Conservation (phyloP, 805 yeast species). For the Lipomyces starkeyi region DNA sequence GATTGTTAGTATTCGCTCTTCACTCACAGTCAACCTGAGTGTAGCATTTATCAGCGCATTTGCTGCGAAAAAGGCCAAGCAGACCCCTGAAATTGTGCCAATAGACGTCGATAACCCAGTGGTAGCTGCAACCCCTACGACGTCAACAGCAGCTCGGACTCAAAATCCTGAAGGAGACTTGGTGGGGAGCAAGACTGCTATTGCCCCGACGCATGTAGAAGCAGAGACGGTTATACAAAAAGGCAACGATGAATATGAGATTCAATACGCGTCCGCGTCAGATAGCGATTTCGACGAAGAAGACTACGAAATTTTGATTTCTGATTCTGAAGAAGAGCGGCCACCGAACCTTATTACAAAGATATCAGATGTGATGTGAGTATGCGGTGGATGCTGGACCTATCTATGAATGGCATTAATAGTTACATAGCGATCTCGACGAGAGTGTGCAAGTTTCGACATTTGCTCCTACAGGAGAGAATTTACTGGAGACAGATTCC, state of each 20-base stretch:
- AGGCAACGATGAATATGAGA: constrained; percentile 10
- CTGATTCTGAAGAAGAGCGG: constrained; percentile 16
- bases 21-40: not conserved
- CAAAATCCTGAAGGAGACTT: not conserved
- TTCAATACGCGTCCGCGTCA: constrained; percentile 9
- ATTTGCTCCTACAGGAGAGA: constrained; percentile 13
- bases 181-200: not conserved
- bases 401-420: not conserved
- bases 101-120: not conserved
- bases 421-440: constrained; percentile 15
- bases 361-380: not conserved
- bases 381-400: not conserved
- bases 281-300: constrained; percentile 6
- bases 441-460: constrained; percentile 18
- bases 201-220: not conserved
- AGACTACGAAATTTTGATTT: constrained; percentile 8
- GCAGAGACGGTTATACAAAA: not conserved
- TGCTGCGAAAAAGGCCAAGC: constrained; percentile 11
- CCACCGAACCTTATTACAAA: constrained; percentile 1
- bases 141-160: not conserved
- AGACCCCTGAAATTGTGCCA: not conserved
- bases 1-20: not conserved
- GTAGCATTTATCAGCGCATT: constrained; percentile 20
- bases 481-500: constrained; percentile 2
- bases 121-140: not conserved